phyloP scores from a whole-genome alignment of 306 rosid species.

The Dicorynia guianensis region DNA sequence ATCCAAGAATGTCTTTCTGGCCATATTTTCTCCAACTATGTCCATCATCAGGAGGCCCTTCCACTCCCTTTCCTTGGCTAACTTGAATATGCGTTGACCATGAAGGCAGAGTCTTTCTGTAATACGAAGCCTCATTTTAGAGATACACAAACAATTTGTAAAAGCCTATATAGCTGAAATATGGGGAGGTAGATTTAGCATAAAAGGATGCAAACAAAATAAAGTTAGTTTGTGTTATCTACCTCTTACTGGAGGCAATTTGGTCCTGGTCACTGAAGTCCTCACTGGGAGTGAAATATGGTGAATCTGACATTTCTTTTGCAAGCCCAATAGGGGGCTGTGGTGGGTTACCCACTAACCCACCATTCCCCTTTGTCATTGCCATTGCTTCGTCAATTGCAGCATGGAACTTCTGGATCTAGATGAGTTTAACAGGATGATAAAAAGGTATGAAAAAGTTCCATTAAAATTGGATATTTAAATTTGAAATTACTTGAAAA shows the following conservation, averaged over 20 bases:
- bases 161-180: too few relatives aligned
- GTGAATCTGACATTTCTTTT: conserved; percentile 64
- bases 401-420: conserved; percentile 63
- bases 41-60: conserved; percentile 91
- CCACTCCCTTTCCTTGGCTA: conserved; percentile 65
- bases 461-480: too few relatives aligned
- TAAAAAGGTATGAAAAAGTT: too few relatives aligned
- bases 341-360: conserved; percentile 40
- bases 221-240: not conserved
- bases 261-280: conserved; percentile 55
- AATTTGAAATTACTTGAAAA: too few relatives aligned
- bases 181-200: too few relatives aligned
- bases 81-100: conserved; percentile 71
- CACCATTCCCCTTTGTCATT: conserved; percentile 45
- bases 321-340: conserved; percentile 22
- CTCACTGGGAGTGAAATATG: conserved; percentile 68
- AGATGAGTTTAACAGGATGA: too few relatives aligned
- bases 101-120: conserved; percentile 63
- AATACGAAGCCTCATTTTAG: not conserved
- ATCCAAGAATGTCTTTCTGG: conserved; percentile 91
- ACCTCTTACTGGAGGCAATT: conserved; percentile 71
- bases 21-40: too few relatives aligned
- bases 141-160: too few relatives aligned
- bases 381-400: conserved; percentile 71
- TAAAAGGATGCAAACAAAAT: not conserved